Evolutionary conservation across 208 protist species (phyloP), one percentile per base, ranked within the genome.

Genomic region (Crithidia mellificae): DNA sequence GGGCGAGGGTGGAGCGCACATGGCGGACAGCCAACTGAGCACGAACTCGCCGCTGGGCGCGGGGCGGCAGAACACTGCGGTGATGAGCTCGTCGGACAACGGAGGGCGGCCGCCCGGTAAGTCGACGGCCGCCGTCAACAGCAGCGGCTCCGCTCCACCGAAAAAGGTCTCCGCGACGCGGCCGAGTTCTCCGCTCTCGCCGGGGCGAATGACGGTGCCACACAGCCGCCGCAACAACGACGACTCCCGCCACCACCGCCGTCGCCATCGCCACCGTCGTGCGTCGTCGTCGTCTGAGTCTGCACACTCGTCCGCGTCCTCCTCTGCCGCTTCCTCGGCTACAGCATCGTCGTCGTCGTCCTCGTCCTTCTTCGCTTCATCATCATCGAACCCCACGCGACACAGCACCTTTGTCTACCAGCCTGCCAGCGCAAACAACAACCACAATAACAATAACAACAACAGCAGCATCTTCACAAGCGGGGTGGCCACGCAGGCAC

Each of bases 391-490:
- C 27, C 43, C 51, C 41, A 51, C 32, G 59, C 59, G 59, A 4
- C 59, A 65, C 32, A 65, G 46, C 59, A 65, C 59, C 34, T 32
- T 65, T 11, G 47, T 65, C 12, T 65, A 54, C 32, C 59, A 55
- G 19, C 58, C 6, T 5, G 39, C 52, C 20, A 64, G 53, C 58
- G 55, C n/a, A 8, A 53, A 65, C 34, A 65, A 65, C 59, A 65
- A 24, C 22, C 6, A 27, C 4, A 52, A 52, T 29, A 27, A 29
- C n/a, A 63, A 27, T 3, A 52, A 52, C 14, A 27, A 29, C n/a
- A 63, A 65, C 59, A 65, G 44, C 58, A 53, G 27, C 22, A 20
- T 32, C 22, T 2, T 32, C 22, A 29, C 3, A 19, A 51, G 46
- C 43, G 43, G 39, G 14, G 38, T 17, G 29, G 27, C n/a, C 12